Evolutionary conservation across 768 basidiomycete genomes (phyloP), one percentile per base, ranked within the genome.

Genomic region (Leccinum fibrillosum): DNA sequence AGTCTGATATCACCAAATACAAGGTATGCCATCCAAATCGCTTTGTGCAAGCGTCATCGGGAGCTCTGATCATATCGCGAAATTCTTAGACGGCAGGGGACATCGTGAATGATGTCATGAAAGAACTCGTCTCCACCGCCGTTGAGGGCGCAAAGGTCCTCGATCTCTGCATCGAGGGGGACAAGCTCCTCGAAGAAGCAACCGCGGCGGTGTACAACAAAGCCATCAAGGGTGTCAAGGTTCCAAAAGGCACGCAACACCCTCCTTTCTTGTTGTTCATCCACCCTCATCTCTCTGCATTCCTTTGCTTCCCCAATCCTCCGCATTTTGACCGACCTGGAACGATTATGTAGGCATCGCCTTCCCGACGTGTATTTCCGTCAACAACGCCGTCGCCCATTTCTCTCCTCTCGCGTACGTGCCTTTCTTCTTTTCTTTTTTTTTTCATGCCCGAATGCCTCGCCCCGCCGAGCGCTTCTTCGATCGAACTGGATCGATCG

Each of bases 311-410:
- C 39, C 10, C 42, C 42, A 19, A 37, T 32, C 28, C 1, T 23
- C 28, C 50, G 5, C 15, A 19, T 30, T 15, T 57, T 72, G 26
- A 72, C 19, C 13, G 9, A 11, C 11, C 44, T 32, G 2, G 39
- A 34, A 13, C 28, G n/a, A 3, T 32, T 8, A 25, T 25, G 15
- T 49, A 95, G 93, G 93, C 55, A 80, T 96, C 70, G 93, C 94
- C 2, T 98, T 98, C 82, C 97, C 97, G 17, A 98, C 97, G 17
- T 86, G 82, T 66, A 77, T 99, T 65, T 95, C 94, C 25, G 86
- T 98, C 64, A 98, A 98, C 85, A 95, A 97, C 76, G 82, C 86
- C 66, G 94, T 98, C 60, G 87, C 93, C 45, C 92, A 98, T 76
- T 97, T 94, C 80, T 95, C 95, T 11, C 97, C 97, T n/a, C 85